These are phyloP conservation scores for Saccharomycopsis babjevae DNA, from an alignment of 805 yeast genomes.

Conservation along the genomic window DNA sequence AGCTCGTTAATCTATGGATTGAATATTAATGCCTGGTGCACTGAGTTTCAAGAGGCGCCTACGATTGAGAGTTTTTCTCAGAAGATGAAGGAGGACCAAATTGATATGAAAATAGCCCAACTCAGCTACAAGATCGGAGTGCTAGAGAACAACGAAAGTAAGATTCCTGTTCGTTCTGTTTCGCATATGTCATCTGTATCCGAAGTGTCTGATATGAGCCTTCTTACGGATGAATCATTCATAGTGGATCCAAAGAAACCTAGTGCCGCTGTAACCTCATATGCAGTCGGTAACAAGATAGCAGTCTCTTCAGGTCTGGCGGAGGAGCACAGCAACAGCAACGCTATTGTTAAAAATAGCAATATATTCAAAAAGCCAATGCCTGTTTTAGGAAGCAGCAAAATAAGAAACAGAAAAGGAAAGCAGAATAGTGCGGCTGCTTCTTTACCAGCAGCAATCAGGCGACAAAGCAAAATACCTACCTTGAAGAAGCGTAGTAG, in stretches of 20 bases:
- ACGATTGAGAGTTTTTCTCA: conserved; percentile 14
- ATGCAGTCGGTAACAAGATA: not conserved
- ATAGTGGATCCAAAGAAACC: conserved; percentile 1
- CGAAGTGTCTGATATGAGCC: not conserved
- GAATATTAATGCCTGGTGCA: conserved; percentile 81
- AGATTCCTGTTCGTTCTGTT: not conserved
- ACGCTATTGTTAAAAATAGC: not conserved
- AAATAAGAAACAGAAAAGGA: not conserved
- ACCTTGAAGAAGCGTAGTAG: not conserved
- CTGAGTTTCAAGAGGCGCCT: conserved; percentile 41
- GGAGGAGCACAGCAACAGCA: not conserved
- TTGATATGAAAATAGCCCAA: conserved; percentile 9
- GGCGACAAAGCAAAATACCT: conserved; percentile 17
- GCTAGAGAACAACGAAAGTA: conserved; percentile 1
- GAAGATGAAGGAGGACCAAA: conserved; percentile 9
- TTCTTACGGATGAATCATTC: conserved; percentile 10
- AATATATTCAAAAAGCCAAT: not conserved
- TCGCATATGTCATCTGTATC: not conserved
- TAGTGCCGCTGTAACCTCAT: not conserved
- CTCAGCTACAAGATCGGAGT: conserved; percentile 9
- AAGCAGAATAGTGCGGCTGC: not conserved
- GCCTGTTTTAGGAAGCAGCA: not conserved
- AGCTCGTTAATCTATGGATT: conserved; percentile 71
- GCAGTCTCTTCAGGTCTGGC: not conserved
- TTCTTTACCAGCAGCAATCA: not conserved